Base-by-base conservation (phyloP, 2,329 filamentous ascomycete genomes). In the Fusarium compactum region DNA sequence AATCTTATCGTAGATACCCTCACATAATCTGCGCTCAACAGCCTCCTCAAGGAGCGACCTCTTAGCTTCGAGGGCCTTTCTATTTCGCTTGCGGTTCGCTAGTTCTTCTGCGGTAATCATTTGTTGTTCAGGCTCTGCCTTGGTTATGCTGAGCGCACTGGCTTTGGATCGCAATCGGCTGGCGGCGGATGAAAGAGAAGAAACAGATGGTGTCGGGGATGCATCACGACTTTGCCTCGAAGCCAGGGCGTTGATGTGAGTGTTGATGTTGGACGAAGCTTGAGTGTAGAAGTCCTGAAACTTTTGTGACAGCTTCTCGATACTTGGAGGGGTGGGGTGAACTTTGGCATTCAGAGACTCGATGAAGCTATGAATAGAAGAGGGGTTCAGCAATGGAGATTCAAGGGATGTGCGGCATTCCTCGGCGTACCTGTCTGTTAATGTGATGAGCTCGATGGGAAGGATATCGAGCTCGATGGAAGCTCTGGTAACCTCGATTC, bases 261-360 rank as follows among this genome's bases (percentile, higher is more conserved):
- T 97, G 56, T 89, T 88, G 63, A 98, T 95, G 74, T 96, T 93
- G 3, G 90, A 86, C 14, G 94, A 91, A 24, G 95, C 93, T 60
- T 90, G 87, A 44, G 87, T 84, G 78, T 99, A 99, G 79, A 98
- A 99, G 61, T 97, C 94, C 80, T 99, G 96, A 78, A 98, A 98
- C 56, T 96, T 86, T n/a, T 89, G 87, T 11, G 94, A 92, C 18
- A 98, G 86, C 67, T 88, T 91, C 50, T 97, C 94, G 76, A 97
- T 92, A 47, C 89, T 92, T 1, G 96, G 91, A 8, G 96, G 96
- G 8, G 90, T 90, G 4, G 92, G 89, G 76, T 98, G 92, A 32
- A 97, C 91, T 84, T 93, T 97, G 74, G 93, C 93, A 50, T 90
- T 92, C 27, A 99, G 84, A 9, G 94, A 95, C 67, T 97, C 94